These are phyloP conservation scores for Boletus pseudo-olivaceus DNA, from an alignment of 768 basidiomycete genomes.

Conservation along the genomic window DNA sequence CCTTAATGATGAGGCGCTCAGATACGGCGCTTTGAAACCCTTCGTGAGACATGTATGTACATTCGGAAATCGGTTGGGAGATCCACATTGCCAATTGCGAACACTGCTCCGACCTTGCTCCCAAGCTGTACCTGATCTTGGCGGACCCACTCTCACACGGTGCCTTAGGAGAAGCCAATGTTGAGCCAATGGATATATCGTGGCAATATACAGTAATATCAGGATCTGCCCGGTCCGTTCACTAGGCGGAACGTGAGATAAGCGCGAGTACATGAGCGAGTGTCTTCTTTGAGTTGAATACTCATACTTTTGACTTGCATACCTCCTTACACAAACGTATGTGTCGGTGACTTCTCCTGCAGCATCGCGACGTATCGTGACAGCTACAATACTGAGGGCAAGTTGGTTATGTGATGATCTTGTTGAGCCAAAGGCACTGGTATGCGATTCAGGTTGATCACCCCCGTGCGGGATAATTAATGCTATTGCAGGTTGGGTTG, in stretches of 20 bases:
- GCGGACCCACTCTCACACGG: background rate
- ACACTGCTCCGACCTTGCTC: background rate
- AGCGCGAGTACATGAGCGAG: background rate
- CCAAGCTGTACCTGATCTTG: background rate
- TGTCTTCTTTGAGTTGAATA: background rate
- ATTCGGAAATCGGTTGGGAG: background rate
- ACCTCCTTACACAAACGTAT: background rate
- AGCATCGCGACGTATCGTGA: conserved; percentile 48
- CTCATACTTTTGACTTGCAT: background rate
- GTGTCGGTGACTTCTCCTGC: conserved; percentile 26
- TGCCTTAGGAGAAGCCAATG: background rate
- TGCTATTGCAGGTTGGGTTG: background rate
- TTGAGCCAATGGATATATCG: background rate
- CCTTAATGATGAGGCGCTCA: conserved; percentile 15
- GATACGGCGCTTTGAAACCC: conserved; percentile 43
- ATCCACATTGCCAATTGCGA: background rate
- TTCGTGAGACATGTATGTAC: conserved; percentile 4
- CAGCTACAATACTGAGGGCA: conserved; percentile 44
- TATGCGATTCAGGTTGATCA: conserved; percentile 1
- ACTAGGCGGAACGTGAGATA: background rate
- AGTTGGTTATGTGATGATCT: conserved; percentile 37
- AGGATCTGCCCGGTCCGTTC: background rate
- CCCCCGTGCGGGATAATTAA: background rate
- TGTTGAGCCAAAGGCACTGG: conserved; percentile 14
- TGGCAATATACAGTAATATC: background rate